Conservation (phyloP, 2,329 filamentous ascomycete genomes). For the Ascosphaera acerosa region DNA sequence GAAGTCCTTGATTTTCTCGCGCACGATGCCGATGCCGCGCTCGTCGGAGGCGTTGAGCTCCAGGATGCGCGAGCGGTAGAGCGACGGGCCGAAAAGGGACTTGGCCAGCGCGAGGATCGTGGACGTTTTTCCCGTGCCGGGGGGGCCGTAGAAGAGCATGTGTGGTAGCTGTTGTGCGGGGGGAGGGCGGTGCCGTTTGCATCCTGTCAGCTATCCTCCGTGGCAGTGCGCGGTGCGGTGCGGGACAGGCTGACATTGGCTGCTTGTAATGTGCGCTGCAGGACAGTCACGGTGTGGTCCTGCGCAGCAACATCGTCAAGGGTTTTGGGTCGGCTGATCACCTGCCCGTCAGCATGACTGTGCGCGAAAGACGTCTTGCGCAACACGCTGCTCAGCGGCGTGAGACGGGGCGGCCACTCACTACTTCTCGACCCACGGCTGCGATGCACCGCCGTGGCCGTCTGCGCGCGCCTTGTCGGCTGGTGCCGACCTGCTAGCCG, state of each 20-base stretch:
- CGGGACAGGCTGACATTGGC: constrained; percentile 41
- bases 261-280: constrained; percentile 79
- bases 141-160: constrained; percentile 98
- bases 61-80: constrained; percentile 82
- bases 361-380: constrained; percentile 4
- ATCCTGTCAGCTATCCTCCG: not conserved
- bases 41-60: constrained; percentile 98
- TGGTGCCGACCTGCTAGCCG: constrained; percentile 37
- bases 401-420: constrained; percentile 17
- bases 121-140: constrained; percentile 91
- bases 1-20: constrained; percentile 96
- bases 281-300: constrained; percentile 84
- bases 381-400: constrained; percentile 2
- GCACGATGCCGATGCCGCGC: constrained; percentile 87
- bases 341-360: not conserved
- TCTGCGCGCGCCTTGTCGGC: constrained; percentile 35
- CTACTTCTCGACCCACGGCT: constrained; percentile 99
- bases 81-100: constrained; percentile 85
- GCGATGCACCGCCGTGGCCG: no score
- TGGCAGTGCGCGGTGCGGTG: no score
- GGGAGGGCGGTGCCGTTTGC: not conserved
- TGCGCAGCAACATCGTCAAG: constrained; percentile 89
- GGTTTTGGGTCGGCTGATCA: constrained; percentile 59
- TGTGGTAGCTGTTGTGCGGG: constrained; percentile 44
- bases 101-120: constrained; percentile 93